Evolutionary conservation across 1,284 basidiomycete genomes (phyloP).

Genomic region (Stereum hirsutum): DNA sequence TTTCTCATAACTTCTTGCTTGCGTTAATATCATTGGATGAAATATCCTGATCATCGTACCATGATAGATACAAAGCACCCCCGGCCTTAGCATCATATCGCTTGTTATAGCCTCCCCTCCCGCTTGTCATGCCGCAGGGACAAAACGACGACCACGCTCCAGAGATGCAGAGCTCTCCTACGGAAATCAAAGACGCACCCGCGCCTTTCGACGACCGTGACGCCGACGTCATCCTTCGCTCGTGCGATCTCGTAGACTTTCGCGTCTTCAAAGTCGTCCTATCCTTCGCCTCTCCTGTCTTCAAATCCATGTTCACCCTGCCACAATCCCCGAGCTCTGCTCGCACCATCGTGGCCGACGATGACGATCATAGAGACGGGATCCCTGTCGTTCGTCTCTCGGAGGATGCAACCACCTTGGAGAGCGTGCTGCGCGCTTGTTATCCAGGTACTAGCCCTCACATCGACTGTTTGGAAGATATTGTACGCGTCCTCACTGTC

Average conservation of each 20-base stretch:
- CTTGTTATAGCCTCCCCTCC: too few relatives aligned
- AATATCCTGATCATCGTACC: too few relatives aligned
- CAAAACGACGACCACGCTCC: too few relatives aligned
- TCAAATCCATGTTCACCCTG: not conserved
- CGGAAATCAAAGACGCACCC: not conserved
- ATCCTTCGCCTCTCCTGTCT: not conserved
- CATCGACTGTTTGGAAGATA: not conserved
- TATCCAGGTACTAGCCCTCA: not conserved
- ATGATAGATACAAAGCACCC: too few relatives aligned
- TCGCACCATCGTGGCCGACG: not conserved
- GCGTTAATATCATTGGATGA: too few relatives aligned
- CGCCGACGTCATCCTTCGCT: not conserved
- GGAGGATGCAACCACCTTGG: not conserved
- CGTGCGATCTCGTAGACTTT: not conserved
- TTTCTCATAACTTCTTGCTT: too few relatives aligned
- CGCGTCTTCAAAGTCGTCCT: not conserved
- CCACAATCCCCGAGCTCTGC: not conserved
- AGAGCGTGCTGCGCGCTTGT: not conserved
- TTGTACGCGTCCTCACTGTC: not conserved
- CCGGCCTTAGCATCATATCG: too few relatives aligned
- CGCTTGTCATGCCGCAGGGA: too few relatives aligned
- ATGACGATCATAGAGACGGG: too few relatives aligned
- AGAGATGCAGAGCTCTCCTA: too few relatives aligned
- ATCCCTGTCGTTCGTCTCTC: not conserved
- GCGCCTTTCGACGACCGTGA: not conserved